Evolutionary conservation across 352 stramenopile species (phyloP), one percentile per base, ranked within the genome.

Genomic region (Phytophthora hibernalis): DNA sequence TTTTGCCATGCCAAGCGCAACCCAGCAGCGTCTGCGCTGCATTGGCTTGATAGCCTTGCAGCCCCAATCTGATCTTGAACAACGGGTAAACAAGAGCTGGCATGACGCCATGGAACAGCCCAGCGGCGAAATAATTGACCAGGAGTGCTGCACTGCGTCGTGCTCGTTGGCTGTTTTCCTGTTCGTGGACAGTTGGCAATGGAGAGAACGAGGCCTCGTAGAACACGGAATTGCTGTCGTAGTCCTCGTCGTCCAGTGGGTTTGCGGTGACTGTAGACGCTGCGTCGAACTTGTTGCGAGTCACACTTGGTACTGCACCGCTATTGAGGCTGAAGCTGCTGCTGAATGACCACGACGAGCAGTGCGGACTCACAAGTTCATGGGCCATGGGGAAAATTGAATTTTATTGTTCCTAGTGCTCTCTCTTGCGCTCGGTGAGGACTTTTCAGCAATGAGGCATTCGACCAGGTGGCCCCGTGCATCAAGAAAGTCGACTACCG

Each of bases 21-120:
- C 76, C 82, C 4, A 92, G 59, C 45, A 92, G 56, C 33, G 83
- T 84, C 55, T 87, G 82, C 3, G 68, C 58, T 31, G 83, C 68
- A 57, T 90, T 90, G 26, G 81, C 74, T 66, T 92, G 81, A 49
- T 89, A 90, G 24, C 83, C 76, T 61, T 94, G 64, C 20, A 92
- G 59, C 6, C 79, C 74, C 2, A 92, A 67, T 26, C 87, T 86
- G 58, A 87, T 77, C 57, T 91, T 91, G 69, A 92, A 89, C 24
- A 95, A 65, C 33, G 86, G 86, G 50, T 91, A 91, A 2, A 90
- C 79, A 6, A 95, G 64, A 12, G 84, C 81, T 4, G 84, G 81
- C 26, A 91, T 74, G 15, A 82, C 70, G 26, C 84, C 81, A 54
- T 92, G 87, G 66, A 93, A 83, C 24, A 91, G 68, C 8, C 84